phyloP scores from a whole-genome alignment of 2,329 filamentous ascomycete species.

The Fusarium anthophilum region DNA sequence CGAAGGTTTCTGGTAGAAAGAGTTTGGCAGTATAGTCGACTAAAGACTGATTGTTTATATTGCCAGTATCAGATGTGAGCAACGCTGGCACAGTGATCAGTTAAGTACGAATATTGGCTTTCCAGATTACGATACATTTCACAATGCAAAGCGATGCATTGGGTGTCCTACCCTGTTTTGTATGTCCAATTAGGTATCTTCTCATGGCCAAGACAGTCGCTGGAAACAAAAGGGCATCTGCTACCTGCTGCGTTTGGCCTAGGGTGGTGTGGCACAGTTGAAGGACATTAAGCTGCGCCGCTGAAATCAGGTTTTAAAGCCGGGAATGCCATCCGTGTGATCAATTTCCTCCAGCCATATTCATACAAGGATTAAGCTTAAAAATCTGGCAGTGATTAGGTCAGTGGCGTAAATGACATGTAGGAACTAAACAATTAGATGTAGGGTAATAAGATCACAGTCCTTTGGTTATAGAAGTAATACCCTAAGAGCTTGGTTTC shows the following conservation, averaged over 20 bases:
- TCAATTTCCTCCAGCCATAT: neutral
- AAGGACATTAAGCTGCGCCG: neutral
- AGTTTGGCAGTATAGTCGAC: fast-evolving
- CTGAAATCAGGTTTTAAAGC: neutral
- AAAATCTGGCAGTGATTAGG: neutral
- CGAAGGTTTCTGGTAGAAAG: fast-evolving
- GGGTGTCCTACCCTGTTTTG: fast-evolving
- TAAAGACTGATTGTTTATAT: too few species aligned
- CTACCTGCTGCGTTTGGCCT: neutral
- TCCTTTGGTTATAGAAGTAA: fast-evolving
- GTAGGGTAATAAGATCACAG: fast-evolving
- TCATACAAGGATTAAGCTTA: neutral
- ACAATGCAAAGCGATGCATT: neutral
- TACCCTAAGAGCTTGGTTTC: neutral
- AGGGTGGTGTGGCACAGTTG: neutral
- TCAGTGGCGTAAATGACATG: fast-evolving
- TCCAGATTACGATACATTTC: too few species aligned
- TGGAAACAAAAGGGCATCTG: neutral
- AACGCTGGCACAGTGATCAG: fast-evolving
- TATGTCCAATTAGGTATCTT: conserved; percentile 21
- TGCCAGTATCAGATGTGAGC: too few species aligned
- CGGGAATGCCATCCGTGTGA: neutral
- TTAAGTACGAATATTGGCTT: neutral
- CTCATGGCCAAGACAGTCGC: neutral
- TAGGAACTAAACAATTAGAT: too few species aligned